Base-by-base conservation (phyloP, 1,284 basidiomycete species). In the Ustilago sp. region DNA sequence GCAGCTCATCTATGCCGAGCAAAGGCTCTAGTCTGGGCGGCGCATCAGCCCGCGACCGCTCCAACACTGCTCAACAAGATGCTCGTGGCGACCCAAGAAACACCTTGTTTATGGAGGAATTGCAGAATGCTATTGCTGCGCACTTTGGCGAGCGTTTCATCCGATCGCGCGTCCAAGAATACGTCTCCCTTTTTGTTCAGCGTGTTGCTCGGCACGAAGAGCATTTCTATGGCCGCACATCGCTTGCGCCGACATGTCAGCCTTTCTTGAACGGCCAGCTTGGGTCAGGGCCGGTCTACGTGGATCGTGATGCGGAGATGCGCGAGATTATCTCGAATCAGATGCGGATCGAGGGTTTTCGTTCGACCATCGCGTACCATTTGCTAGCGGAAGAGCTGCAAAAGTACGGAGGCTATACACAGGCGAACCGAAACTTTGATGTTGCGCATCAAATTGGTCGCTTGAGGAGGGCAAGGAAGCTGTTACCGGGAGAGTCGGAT, bases 41-140 rank as follows among this genome's bases (percentile, higher is more conserved):
- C 41, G 51, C 59, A 11, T 45, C 68, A 13, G 45, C 54, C 4
- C 67, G 75, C n/a, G 71, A 77, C 36, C 66, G 74, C n/a, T 55
- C 65, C 53, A 68, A 68, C 39, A 56, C 69, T 0, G n/a, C 58
- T 4, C 63, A 59, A 4, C 54, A 52, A 63, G 81, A 80, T 51
- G 32, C 48, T 36, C 66, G 64, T n/a, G 43, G 51, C 17, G 91
- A 80, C 83, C 88, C 89, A 66, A 88, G 90, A 35, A 95, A 98
- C 83, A 92, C 91, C 77, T 75, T 92, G 13, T 96, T 98, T 86
- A 93, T 98, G 83, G 94, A 98, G 68, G 95, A 98, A 91, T 89
- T 93, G 63, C 88, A 90, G n/a, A 85, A 89, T 15, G 91, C 92
- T 2, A 92, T 93, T 52, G 88, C 89, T 15, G 89, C 89, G 13